Evolutionary conservation across 768 basidiomycete species (phyloP), one percentile per base, ranked within the genome.

Genomic region (Sutorius australiensis): DNA sequence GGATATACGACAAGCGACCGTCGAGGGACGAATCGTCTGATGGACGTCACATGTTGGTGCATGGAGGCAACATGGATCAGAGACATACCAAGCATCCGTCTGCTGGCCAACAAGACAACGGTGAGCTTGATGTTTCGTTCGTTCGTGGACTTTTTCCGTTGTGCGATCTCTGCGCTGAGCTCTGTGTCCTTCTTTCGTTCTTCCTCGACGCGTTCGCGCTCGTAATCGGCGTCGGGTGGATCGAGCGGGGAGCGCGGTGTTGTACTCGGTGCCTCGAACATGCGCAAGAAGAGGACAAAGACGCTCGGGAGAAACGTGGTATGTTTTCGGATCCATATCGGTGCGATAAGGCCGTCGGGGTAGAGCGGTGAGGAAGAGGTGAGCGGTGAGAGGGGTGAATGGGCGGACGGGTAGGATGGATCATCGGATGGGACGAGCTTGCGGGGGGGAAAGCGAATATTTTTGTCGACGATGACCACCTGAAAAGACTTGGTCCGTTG

Each of bases 281-380:
- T 76, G 50, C 90, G 83, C 50, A 90, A 72, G 67, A 98, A 97
- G 55, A 97, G 77, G 9, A 98, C 89, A 68, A 98, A 95, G 0
- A 98, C 95, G 21, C 91, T 87, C 0, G 97, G 97, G 0, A 98
- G 72, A 31, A 97, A 83, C 1, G 90, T 83, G 0, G 90, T 90
- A 64, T 99, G 97, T 70, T 98, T 99, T 40, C 94, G 80, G 32
- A 98, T 84, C 97, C 97, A 99, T 66, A 98, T 92, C 1, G 97
- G 97, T 3, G 97, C 93, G 48, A 99, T 92, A 49, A 99, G 73
- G 0, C 97, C 97, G 65, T 99, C 97, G 0, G 97, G 97, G 68
- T 92, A 82, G 9, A 97, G 75, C 0, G 97, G 95, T 0, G 94
- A 97, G 1, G 87, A 78, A 0, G 87, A 86, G 0, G 90, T 90